Base-by-base conservation (phyloP, 2,329 filamentous ascomycete genomes). In the Xylariaceae sp. region DNA sequence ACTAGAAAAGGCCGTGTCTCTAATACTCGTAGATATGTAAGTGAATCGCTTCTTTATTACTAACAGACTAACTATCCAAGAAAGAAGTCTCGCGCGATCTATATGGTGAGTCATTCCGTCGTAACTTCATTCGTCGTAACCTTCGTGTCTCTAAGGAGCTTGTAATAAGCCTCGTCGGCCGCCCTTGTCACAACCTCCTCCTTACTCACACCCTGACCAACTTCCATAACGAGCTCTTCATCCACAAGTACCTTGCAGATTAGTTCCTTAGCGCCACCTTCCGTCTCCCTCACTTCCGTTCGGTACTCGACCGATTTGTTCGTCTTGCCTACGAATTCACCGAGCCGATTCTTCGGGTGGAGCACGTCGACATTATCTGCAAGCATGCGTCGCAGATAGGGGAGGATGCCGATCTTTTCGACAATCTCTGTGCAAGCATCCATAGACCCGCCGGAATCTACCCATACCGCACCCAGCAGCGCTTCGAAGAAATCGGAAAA, bases 401-500 rank as follows among this genome's bases (percentile, higher is more conserved):
- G 69, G 40, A 92, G 61, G 3, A 97, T 77, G 0, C 91, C 91
- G 2, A 91, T 74, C 0, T 77, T 74, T 44, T 83, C 79, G 0
- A 91, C 70, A 40, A 97, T 79, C 0, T 50, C 67, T 48, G 81
- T 76, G 65, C 91, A 96, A 0, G 70, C 71, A 0, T 75, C 75
- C 14, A 91, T 68, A 1, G 82, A 79, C 18, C 46, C 50, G 0
- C 89, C 89, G 0, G 80, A 89, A 70, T 98, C 95, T 19, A 96
- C 77, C 78, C 89, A 97, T 0, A 97, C 80, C 0, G 92, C 93
- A 0, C 90, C 93, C 0, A 98, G 73, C 0, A 96, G 70, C 29
- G 85, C 84, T 75, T 98, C 93, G 9, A 97, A 79, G 7, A 97
- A 75, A 70, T 97, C 93, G 0, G 89, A 93, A 72, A 89, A 88